phyloP scores from a whole-genome alignment of 192 early-diverging fungal species.

The Jimgerdemannia lactiflua region DNA sequence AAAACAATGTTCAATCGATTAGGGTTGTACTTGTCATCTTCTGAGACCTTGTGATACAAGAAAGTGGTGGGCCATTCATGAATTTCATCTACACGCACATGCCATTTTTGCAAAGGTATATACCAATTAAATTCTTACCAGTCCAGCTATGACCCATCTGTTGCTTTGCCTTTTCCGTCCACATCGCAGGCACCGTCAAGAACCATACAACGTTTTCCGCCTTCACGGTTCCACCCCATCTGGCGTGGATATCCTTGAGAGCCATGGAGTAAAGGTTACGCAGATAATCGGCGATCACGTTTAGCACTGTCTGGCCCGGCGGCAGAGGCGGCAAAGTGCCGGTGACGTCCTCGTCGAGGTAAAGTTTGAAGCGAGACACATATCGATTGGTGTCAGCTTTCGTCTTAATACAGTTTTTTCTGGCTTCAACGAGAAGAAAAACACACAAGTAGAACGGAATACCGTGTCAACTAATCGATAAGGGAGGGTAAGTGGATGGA shows the following conservation, averaged over 20 bases:
- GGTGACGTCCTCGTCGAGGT: background rate
- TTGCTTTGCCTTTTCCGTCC: slow-evolving; percentile 36
- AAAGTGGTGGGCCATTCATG: too few relatives aligned
- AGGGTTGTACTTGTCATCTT: too few relatives aligned
- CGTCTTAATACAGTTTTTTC: background rate
- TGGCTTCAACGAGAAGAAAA: background rate
- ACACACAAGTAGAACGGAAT: too few relatives aligned
- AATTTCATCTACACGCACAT: too few relatives aligned
- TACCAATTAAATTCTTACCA: slow-evolving; percentile 3
- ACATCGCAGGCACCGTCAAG: slow-evolving; percentile 22
- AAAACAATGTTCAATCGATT: too few relatives aligned
- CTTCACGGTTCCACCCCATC: background rate
- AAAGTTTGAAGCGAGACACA: background rate
- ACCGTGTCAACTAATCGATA: too few relatives aligned
- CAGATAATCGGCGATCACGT: slow-evolving; percentile 1
- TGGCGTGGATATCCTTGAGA: background rate
- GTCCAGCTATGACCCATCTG: slow-evolving; percentile 32
- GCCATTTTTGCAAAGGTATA: too few relatives aligned
- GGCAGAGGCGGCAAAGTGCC: background rate
- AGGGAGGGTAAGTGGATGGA: too few relatives aligned
- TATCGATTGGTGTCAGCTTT: too few relatives aligned
- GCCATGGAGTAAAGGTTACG: background rate
- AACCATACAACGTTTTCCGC: background rate
- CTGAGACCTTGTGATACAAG: too few relatives aligned
- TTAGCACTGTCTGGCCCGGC: background rate